Evolutionary conservation across 148 eudicot species (phyloP), one percentile per base, ranked within the genome.

Genomic region (Selenicereus undatus): DNA sequence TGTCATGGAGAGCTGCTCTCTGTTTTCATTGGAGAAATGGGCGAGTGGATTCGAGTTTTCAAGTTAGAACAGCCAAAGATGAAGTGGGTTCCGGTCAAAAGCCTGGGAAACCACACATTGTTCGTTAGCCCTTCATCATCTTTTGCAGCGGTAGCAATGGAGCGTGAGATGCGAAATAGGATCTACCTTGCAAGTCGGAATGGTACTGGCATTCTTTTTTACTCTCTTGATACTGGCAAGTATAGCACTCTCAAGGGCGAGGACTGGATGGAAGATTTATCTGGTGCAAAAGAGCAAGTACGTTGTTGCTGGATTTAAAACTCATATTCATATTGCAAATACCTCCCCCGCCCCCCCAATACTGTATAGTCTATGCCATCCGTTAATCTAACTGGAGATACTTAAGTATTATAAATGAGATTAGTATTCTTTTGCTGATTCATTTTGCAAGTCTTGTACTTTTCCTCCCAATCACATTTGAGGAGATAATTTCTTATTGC

Each of bases 251-350:
- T 21, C 14, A 68, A 2, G 1, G 16, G 32, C 21, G 78, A 75
- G 12, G 52, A 6, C 29, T 30, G 36, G 3, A 3, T 21, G 8
- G 43, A 75, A 36, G 26, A 66, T 65, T 65, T 75, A 1, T 7
- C 0, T 32, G 78, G 62, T 3, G 30, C 45, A 11, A 32, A 50
- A 0, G 65, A 65, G 21, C 66, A 16, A 30, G 7, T 22, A 13
- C 39, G 24, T 8, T 50, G 74, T 50, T 65, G 83, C 66, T 81
- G 83, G 83, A 64, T 45, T 52, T 50, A 64, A 21, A n/a, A 11
- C 43, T 39, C 32, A 32, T 32, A 32, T 32, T 32, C n/a, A n/a
- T n/a, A n/a, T n/a, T n/a, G n/a, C n/a, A n/a, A n/a, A n/a, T n/a
- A n/a, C 32, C 32, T 1, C 32, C 32, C 32, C 32, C 32, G 32